Base-by-base conservation (phyloP, 208 protist genomes). In the Vickermania spadyakhi region DNA sequence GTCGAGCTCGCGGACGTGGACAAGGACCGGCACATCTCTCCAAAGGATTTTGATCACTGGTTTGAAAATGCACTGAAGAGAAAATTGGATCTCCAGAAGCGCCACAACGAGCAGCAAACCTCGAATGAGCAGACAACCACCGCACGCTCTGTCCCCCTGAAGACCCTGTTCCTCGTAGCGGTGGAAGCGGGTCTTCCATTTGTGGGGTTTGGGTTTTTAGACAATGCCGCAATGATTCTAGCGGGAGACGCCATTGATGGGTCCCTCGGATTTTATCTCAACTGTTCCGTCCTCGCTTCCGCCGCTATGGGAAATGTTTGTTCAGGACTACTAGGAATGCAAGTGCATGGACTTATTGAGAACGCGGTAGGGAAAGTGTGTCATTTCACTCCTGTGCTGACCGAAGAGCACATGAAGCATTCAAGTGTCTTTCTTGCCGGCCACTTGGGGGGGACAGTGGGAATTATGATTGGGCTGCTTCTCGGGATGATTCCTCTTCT, bases 41-140 rank as follows among this genome's bases (percentile, higher is more conserved):
- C 89, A 2, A 95, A 95, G 53, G 89, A 95, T 59, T 93, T 95
- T 75, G 85, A 95, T 55, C 80, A 90, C 69, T 95, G 89, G 89
- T 84, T 95, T 58, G 79, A 86, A 56, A 82, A 64, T 21, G 89
- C 89, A 13, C 66, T 93, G 64, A 85, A 86, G 53, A 72, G 83
- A 18, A 62, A 76, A 3, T 70, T 74, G 13, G 73, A 83, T 23
- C 78, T 75, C 67, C 62, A 77, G 41, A 56, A 28, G 4, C 4
- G 29, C 31, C 53, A 64, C 49, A 41, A 51, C 1, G 58, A 56
- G 22, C 57, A 72, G 18, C 31, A 26, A 14, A 27, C 73, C 14
- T 58, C 59, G 50, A 36, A 56, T 29, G 60, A 2, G 1, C 28
- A 41, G 22, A 28, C 51, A 27, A 28, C 51, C 13, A 27, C 11